A percentile compares a stretch with the other conserved stretches of the same genome.
Evolutionary conservation across 2,329 filamentous ascomycete species (phyloP).

Genomic region (Monilinia vaccinii-corymbosi): DNA sequence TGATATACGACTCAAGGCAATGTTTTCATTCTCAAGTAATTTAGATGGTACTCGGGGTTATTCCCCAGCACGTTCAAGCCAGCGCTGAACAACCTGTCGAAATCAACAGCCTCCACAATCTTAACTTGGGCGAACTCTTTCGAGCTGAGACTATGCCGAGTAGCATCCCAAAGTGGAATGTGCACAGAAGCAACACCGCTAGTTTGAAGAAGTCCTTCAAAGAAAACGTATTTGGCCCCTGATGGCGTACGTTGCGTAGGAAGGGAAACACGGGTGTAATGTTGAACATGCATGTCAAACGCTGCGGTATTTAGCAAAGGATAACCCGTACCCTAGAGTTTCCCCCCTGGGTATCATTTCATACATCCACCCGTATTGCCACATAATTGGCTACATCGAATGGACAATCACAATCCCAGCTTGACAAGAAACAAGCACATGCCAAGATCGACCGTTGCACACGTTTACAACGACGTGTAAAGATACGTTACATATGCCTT

Average conservation of each 20-base stretch:
- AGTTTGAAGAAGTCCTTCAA: conserved; percentile 58
- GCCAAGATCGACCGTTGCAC: conserved; percentile 69
- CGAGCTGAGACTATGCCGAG: conserved; percentile 60
- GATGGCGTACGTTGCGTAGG: conserved; percentile 38
- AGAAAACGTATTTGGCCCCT: conserved; percentile 56
- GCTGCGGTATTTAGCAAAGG: conserved; percentile 58
- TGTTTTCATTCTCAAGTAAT: conserved; percentile 60
- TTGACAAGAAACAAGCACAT: conserved; percentile 71
- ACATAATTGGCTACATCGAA: conserved; percentile 59
- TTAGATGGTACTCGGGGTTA: conserved; percentile 67
- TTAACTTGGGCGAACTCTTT: conserved; percentile 69
- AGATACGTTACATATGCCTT: background rate
- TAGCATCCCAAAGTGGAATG: conserved; percentile 58
- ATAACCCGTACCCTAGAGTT: conserved; percentile 75
- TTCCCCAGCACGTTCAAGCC: conserved; percentile 77
- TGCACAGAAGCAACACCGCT: conserved; percentile 75
- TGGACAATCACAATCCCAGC: conserved; percentile 45
- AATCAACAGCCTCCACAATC: conserved; percentile 61
- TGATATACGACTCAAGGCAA: conserved; percentile 74
- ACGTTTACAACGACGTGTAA: conserved; percentile 59
- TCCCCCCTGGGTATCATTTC: conserved; percentile 67
- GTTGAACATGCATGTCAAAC: conserved; percentile 67
- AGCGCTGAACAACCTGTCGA: conserved; percentile 53
- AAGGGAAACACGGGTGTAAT: conserved; percentile 60
- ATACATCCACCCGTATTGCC: conserved; percentile 37